Conservation (phyloP, 139 green algal genomes). For the Tetradesmus lagerheimii region DNA sequence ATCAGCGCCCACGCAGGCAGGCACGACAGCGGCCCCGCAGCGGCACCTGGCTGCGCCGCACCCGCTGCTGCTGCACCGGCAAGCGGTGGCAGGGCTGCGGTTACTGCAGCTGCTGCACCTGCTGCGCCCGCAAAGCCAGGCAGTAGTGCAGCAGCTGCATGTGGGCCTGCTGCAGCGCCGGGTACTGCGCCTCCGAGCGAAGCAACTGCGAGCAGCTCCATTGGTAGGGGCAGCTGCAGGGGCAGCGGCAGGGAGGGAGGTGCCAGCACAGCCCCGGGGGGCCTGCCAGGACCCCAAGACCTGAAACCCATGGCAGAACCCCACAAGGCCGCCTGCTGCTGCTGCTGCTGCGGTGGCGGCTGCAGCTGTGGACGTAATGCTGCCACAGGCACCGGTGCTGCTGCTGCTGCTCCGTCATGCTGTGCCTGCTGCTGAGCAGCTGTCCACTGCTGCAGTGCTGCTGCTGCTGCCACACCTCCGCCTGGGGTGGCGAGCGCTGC, state of each 20-base stretch:
- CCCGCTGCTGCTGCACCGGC: not conserved
- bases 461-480: not conserved
- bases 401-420: not conserved
- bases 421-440: not conserved
- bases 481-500: not conserved
- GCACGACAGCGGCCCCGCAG: not conserved
- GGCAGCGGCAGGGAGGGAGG: not conserved
- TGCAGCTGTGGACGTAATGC: not conserved
- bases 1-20: not conserved
- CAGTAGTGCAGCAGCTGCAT: not conserved
- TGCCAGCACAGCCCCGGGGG: not conserved
- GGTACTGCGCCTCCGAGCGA: not conserved
- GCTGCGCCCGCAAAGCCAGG: not conserved
- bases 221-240: not conserved
- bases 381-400: not conserved
- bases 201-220: not conserved
- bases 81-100: not conserved
- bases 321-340: not conserved
- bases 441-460: not conserved
- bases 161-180: not conserved
- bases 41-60: not conserved
- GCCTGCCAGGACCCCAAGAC: not conserved
- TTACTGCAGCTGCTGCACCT: not conserved
- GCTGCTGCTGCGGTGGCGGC: not conserved
- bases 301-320: not conserved